Evolutionary conservation across 805 yeast species (phyloP).

Genomic region (Metschnikowia chrysomelidarum): DNA sequence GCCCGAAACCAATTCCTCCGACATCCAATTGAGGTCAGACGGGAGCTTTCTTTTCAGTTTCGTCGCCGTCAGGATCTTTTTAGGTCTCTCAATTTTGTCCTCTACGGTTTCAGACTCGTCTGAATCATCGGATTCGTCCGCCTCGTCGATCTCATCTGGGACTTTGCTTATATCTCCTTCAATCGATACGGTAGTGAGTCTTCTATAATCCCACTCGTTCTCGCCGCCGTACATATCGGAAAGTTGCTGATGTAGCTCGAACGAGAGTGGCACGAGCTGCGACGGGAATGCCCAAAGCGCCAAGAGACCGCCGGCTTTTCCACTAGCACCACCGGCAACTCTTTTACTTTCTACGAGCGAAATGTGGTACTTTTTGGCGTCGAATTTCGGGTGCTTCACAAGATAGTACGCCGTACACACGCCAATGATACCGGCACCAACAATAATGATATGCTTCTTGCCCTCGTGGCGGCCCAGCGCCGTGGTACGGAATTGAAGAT

Average conservation of each 20-base stretch:
- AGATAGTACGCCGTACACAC: conserved; percentile 91
- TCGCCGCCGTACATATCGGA: conserved; percentile 80
- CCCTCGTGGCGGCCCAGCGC: conserved; percentile 53
- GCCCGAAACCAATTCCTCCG: conserved; percentile 56
- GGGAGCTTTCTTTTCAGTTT: conserved; percentile 41
- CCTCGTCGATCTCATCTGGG: conserved; percentile 22
- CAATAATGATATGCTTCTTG: conserved; percentile 76
- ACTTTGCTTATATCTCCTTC: conserved; percentile 69
- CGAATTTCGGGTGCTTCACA: conserved; percentile 78
- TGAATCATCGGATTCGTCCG: conserved; percentile 5
- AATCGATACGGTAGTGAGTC: conserved; percentile 79
- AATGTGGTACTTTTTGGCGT: conserved; percentile 70
- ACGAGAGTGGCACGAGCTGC: conserved; percentile 86
- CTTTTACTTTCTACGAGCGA: conserved; percentile 84
- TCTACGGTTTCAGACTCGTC: conserved; percentile 1
- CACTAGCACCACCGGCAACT: conserved; percentile 96
- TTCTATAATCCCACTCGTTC: conserved; percentile 88
- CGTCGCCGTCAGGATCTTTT: conserved; percentile 23
- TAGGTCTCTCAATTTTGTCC: conserved; percentile 20
- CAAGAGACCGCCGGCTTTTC: conserved; percentile 94
- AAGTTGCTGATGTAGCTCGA: conserved; percentile 79
- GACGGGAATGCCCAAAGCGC: conserved; percentile 98
- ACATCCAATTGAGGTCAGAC: conserved; percentile 72
- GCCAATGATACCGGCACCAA: conserved; percentile 96
- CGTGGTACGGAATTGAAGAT: conserved; percentile 32